A percentile compares a stretch with the other conserved stretches of the same genome.
phyloP scores from a whole-genome alignment of 768 basidiomycete species.

The Epithele typhae region DNA sequence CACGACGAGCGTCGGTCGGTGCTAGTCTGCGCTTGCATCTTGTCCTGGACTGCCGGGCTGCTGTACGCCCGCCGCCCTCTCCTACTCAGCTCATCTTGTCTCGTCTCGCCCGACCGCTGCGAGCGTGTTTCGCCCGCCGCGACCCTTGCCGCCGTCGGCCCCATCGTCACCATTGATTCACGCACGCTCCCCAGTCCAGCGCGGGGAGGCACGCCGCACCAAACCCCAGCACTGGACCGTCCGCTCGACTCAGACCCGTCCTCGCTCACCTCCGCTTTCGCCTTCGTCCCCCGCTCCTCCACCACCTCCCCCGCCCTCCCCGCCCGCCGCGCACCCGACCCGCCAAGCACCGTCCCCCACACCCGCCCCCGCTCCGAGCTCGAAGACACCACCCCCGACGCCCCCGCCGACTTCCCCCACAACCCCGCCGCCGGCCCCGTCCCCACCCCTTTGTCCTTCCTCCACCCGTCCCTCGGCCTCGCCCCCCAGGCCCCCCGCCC shows the following conservation, averaged over 20 bases:
- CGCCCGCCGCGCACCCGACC: conserved; percentile 1
- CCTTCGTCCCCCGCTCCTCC: conserved; percentile 18
- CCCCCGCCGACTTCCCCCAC: conserved; percentile 8
- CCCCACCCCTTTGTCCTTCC: conserved; percentile 22
- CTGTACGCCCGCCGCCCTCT: no score
- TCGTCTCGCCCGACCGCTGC: conserved; percentile 1
- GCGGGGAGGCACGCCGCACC: conserved; percentile 43
- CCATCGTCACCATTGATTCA: conserved; percentile 62
- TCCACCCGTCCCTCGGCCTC: conserved; percentile 22
- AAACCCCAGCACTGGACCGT: conserved; percentile 45
- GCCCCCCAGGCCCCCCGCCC: conserved; percentile 8
- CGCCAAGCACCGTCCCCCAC: conserved; percentile 49
- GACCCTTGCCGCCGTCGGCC: conserved; percentile 2
- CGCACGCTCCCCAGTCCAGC: conserved; percentile 49
- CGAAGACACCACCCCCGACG: conserved; percentile 40
- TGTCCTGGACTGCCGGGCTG: no score
- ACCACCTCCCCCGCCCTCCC: conserved; percentile 2
- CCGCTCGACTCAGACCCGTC: conserved; percentile 34
- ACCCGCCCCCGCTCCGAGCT: conserved; percentile 60
- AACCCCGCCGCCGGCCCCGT: conserved; percentile 16
- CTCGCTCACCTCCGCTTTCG: conserved; percentile 1
- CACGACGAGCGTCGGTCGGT: no score
- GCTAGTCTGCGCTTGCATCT: conserved; percentile 1
- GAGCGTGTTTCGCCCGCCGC: conserved; percentile 11
- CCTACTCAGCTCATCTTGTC: conserved; percentile 12